phyloP scores from a whole-genome alignment of 139 green algal species.

The Chlorella sp. region DNA sequence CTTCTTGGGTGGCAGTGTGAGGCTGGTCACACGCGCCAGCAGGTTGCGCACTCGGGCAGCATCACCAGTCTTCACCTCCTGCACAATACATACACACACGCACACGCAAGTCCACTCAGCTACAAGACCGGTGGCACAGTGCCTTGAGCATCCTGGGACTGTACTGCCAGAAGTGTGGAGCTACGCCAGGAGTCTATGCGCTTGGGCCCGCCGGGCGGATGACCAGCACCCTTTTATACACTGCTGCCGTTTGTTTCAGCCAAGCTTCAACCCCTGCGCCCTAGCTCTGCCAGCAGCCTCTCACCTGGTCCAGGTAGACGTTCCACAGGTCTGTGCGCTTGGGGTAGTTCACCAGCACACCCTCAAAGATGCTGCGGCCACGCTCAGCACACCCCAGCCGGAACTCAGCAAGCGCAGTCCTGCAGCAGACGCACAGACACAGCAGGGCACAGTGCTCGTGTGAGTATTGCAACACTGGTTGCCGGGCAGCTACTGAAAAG shows the following conservation, averaged over 20 bases:
- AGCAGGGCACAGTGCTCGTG: no score
- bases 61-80: slow-evolving; percentile 71
- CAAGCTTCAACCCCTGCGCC: not conserved
- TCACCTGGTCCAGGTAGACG: slow-evolving; percentile 91
- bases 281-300: no score
- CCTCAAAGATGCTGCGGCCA: slow-evolving; percentile 81
- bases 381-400: slow-evolving; percentile 58
- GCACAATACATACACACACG: no score
- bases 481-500: no score
- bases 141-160: not conserved
- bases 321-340: slow-evolving; percentile 92
- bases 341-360: slow-evolving; percentile 86
- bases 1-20: slow-evolving; percentile 83
- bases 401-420: slow-evolving; percentile 90
- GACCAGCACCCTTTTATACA: not conserved
- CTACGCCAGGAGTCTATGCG: not conserved
- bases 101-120: no score
- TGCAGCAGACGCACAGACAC: no score
- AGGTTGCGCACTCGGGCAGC: slow-evolving; percentile 55
- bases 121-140: not conserved
- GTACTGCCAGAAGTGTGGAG: not conserved
- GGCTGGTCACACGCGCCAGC: slow-evolving; percentile 80
- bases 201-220: not conserved
- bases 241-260: not conserved
- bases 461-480: no score